Conservation (phyloP, 257 asterid species). For the Fraxinus anomala region DNA sequence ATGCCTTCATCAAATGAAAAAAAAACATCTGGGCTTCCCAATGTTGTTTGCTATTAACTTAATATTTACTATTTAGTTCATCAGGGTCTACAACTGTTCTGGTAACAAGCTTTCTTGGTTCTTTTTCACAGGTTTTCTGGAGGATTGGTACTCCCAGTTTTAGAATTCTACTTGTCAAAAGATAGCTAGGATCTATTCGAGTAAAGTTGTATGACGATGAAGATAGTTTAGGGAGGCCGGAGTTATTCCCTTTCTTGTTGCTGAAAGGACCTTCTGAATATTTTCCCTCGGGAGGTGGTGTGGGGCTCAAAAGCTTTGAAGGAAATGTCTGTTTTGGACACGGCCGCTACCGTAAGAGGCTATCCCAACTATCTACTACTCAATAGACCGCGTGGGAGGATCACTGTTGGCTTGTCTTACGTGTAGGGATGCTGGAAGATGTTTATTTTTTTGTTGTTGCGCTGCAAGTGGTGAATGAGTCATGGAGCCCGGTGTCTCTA, state of each 20-base stretch:
- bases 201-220: background rate
- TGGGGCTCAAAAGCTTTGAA: conserved; percentile 9
- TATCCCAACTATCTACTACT: conserved; percentile 8
- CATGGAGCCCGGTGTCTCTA: background rate
- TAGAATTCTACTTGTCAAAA: conserved; percentile 16
- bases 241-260: conserved; percentile 4
- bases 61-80: background rate
- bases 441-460: background rate
- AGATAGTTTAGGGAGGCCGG: conserved; percentile 15
- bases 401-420: background rate
- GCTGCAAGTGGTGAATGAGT: conserved; percentile 11
- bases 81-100: background rate
- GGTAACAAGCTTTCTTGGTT: conserved; percentile 1
- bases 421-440: background rate
- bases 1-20: background rate
- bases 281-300: background rate
- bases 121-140: conserved; percentile 23
- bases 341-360: background rate
- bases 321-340: conserved; percentile 4
- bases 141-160: conserved; percentile 8
- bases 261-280: conserved; percentile 3
- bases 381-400: conserved; percentile 7
- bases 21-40: background rate
- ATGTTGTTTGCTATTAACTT: background rate
- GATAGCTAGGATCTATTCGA: conserved; percentile 13